Conservation (phyloP, 352 stramenopile species). For the Pythium scleroteichum region DNA sequence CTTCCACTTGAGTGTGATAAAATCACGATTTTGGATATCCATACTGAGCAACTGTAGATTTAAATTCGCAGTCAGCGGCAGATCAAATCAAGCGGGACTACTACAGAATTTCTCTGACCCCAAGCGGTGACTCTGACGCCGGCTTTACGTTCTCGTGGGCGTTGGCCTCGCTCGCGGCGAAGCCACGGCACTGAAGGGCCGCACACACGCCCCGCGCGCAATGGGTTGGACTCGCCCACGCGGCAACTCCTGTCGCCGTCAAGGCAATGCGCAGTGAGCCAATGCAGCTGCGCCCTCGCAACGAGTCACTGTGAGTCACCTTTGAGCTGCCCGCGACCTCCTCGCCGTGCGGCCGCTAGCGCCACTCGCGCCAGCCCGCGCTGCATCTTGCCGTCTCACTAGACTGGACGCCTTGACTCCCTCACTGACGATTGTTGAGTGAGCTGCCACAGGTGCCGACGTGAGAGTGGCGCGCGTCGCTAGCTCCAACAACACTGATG, state of each 20-base stretch:
- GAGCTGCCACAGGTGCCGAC: slow-evolving; percentile 13
- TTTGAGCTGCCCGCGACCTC: neutral
- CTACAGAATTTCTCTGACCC: no score
- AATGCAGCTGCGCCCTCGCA: neutral
- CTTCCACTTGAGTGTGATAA: slow-evolving; percentile 78
- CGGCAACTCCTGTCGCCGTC: neutral
- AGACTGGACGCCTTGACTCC: neutral
- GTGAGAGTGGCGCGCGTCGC: slow-evolving; percentile 21
- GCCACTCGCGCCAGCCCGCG: slow-evolving; percentile 14
- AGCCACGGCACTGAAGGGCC: slow-evolving; percentile 5
- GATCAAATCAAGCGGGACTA: no score
- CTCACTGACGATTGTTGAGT: neutral
- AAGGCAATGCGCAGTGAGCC: neutral
- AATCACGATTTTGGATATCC: slow-evolving; percentile 71
- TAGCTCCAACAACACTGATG: slow-evolving; percentile 11
- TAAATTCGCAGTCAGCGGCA: neutral
- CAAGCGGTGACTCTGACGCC: slow-evolving; percentile 18
- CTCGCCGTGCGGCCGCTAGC: neutral
- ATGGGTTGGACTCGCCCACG: neutral
- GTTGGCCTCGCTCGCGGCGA: slow-evolving; percentile 36
- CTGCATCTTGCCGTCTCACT: slow-evolving; percentile 24
- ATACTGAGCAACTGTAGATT: slow-evolving; percentile 53
- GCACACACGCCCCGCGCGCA: neutral
- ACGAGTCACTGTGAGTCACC: neutral
- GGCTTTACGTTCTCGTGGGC: slow-evolving; percentile 17